A percentile compares a stretch with the other conserved stretches of the same genome.
Evolutionary conservation across 108 stramenopile species (phyloP).

Genomic region (Fragilaria radians): DNA sequence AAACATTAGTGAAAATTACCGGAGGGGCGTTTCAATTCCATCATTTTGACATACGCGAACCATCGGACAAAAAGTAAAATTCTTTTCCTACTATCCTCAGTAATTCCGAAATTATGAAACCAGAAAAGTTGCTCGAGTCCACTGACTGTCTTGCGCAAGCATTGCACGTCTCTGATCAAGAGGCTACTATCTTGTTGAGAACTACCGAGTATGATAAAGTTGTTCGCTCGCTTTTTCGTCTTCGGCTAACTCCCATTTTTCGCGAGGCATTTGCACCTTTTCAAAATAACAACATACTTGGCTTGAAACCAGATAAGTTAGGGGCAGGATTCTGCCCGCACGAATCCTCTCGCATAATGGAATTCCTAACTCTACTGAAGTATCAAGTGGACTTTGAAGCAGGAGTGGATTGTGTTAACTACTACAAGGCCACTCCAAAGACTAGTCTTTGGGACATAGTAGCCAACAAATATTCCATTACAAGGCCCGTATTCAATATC

Average conservation of each 20-base stretch:
- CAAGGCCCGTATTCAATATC: constrained; percentile 23
- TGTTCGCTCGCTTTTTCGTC: constrained; percentile 35
- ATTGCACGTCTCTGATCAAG: constrained; percentile 39
- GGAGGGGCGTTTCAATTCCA: no score
- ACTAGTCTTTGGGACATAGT: neutral
- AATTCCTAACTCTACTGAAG: constrained; percentile 28
- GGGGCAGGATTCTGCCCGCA: constrained; percentile 6
- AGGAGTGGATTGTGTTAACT: constrained; percentile 56
- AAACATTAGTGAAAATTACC: no score
- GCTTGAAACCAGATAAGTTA: constrained; percentile 14
- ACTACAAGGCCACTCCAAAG: constrained; percentile 32
- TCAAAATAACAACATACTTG: constrained; percentile 8
- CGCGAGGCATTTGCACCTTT: constrained; percentile 14
- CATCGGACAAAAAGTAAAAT: no score
- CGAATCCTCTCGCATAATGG: constrained; percentile 26
- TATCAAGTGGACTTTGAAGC: constrained; percentile 38
- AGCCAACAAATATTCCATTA: neutral
- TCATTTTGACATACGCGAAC: no score
- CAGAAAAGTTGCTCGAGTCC: neutral
- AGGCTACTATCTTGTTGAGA: constrained; percentile 34
- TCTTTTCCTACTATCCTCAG: neutral
- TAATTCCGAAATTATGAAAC: neutral
- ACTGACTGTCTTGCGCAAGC: constrained; percentile 27
- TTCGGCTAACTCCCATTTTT: constrained; percentile 41
- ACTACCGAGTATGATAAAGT: constrained; percentile 6